A percentile compares a stretch with the other conserved stretches of the same genome.
Evolutionary conservation across 768 basidiomycete species (phyloP).

Genomic region (Lentinula boryana): DNA sequence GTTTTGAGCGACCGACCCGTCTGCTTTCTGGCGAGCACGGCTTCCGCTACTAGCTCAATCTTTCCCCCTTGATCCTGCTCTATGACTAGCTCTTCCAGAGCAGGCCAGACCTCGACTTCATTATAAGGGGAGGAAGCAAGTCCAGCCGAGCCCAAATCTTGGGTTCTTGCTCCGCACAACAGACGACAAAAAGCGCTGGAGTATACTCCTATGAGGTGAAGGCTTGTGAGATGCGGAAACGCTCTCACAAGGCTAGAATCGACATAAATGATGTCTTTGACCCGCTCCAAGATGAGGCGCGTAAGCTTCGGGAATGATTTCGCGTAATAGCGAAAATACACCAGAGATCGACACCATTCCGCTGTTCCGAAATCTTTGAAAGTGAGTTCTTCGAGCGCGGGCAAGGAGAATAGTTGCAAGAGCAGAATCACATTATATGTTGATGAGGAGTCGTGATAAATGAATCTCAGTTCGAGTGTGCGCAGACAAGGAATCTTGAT

Average conservation of each 20-base stretch:
- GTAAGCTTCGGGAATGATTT: conserved; percentile 6
- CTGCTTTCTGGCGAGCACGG: neutral
- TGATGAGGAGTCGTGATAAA: conserved; percentile 6
- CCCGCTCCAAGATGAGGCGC: conserved; percentile 1
- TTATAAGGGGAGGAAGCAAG: neutral
- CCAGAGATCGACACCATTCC: conserved; percentile 10
- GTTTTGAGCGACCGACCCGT: neutral
- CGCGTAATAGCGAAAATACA: conserved; percentile 10
- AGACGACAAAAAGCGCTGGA: conserved; percentile 10
- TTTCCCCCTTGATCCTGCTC: conserved; percentile 1
- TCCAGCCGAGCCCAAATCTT: neutral
- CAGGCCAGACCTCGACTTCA: conserved; percentile 1
- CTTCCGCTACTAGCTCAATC: neutral
- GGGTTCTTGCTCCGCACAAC: conserved; percentile 6
- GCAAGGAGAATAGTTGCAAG: conserved; percentile 7
- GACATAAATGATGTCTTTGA: conserved; percentile 9
- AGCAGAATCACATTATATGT: conserved; percentile 5
- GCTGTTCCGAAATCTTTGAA: conserved; percentile 8
- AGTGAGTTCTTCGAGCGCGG: conserved; percentile 6
- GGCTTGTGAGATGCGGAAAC: conserved; percentile 6
- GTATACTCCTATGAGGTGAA: conserved; percentile 7
- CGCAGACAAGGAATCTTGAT: conserved; percentile 9
- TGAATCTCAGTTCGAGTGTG: conserved; percentile 7
- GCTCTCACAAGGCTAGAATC: conserved; percentile 9
- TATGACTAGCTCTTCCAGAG: neutral